A percentile compares a stretch with the other conserved stretches of the same genome.
These are phyloP conservation scores for Hypholoma fasciculare DNA, from an alignment of 768 basidiomycete genomes.

Conservation along the genomic window DNA sequence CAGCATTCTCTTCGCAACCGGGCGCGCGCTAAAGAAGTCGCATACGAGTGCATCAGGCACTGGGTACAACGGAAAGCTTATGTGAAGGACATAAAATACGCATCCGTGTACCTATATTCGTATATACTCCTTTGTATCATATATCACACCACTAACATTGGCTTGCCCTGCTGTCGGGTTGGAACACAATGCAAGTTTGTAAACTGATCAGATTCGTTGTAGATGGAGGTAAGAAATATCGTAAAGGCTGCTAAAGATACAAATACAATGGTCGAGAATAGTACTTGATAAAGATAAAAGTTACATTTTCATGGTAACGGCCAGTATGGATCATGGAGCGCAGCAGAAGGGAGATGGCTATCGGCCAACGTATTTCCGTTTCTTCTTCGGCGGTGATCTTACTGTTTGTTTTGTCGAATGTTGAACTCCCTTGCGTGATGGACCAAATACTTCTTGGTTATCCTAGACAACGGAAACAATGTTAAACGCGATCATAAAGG, in stretches of 20 bases:
- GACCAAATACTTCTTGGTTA: conserved; percentile 36
- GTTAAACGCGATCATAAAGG: neutral
- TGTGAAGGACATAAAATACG: conserved; percentile 31
- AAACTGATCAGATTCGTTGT: neutral
- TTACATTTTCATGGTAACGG: neutral
- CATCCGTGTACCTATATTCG: conserved; percentile 14
- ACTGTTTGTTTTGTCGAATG: conserved; percentile 12
- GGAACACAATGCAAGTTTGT: neutral
- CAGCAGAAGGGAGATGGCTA: neutral
- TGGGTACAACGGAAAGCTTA: conserved; percentile 41
- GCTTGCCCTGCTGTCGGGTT: neutral
- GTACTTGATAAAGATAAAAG: neutral
- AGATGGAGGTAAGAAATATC: neutral
- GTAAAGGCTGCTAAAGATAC: neutral
- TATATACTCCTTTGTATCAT: conserved; percentile 22
- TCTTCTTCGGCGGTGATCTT: conserved; percentile 31
- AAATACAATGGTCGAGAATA: neutral
- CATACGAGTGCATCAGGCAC: conserved; percentile 25
- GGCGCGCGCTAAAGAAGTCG: conserved; percentile 69
- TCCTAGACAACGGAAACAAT: conserved; percentile 26
- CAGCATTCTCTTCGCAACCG: conserved; percentile 81
- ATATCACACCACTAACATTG: conserved; percentile 25
- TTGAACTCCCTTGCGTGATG: conserved; percentile 11
- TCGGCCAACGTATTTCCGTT: conserved; percentile 28
- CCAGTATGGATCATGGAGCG: too few relatives aligned